Conservation (phyloP, 2,329 filamentous ascomycete species). For the Ceratocystiopsis sp. region DNA sequence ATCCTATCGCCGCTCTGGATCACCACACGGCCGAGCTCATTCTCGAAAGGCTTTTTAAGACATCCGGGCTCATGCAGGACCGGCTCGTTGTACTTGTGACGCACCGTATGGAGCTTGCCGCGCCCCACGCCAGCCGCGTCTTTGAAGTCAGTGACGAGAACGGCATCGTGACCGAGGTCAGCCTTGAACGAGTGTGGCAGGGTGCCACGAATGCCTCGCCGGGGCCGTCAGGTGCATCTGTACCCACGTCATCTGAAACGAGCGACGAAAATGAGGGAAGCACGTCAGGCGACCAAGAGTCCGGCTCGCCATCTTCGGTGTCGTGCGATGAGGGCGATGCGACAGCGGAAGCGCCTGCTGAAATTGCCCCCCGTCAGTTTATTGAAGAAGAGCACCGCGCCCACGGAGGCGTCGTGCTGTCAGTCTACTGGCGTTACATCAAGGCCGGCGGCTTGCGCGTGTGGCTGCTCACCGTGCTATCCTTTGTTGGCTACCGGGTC, state of each 20-base stretch:
- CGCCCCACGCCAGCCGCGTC: constrained; percentile 54
- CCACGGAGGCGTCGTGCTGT: constrained; percentile 56
- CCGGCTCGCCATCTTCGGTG: constrained; percentile 3
- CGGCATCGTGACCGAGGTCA: constrained; percentile 19
- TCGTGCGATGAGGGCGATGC: constrained; percentile 18
- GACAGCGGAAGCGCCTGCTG: constrained; percentile 23
- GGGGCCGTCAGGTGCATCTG: too few relatives aligned
- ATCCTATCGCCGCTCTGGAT: constrained; percentile 45
- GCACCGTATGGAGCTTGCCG: constrained; percentile 61
- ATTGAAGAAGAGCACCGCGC: constrained; percentile 62
- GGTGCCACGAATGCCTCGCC: too few relatives aligned
- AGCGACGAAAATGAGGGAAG: constrained; percentile 11
- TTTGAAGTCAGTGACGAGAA: constrained; percentile 49
- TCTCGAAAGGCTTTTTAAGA: constrained; percentile 38
- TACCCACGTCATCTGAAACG: constrained; percentile 6
- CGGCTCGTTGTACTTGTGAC: constrained; percentile 67
- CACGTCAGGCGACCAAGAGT: constrained; percentile 16
- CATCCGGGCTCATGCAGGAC: constrained; percentile 24
- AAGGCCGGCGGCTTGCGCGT: constrained; percentile 59
- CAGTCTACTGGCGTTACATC: constrained; percentile 74
- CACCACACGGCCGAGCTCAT: constrained; percentile 44
- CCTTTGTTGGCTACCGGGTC: constrained; percentile 46
- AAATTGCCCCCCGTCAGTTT: constrained; percentile 47
- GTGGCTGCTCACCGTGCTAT: constrained; percentile 49
- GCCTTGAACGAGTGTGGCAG: not conserved